Evolutionary conservation across 345 rosid species (phyloP).

Genomic region (Moringa oleifera): DNA sequence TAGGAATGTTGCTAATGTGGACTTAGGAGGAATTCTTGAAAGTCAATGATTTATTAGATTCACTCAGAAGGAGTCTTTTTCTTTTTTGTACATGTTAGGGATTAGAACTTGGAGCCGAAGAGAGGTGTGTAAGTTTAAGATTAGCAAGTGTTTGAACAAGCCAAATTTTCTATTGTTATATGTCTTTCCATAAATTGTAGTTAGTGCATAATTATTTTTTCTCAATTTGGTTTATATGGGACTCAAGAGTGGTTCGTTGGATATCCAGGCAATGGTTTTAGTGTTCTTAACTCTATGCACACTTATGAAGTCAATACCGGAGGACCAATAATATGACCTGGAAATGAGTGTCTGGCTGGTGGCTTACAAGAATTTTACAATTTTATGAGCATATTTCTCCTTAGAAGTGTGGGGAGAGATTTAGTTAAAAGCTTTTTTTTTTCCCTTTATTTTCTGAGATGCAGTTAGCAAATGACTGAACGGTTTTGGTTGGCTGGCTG

Average conservation of each 20-base stretch:
- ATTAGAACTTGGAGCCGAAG: background rate
- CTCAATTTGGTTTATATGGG: background rate
- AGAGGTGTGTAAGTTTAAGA: background rate
- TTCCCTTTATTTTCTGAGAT: background rate
- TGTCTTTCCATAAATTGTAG: background rate
- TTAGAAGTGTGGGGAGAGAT: background rate
- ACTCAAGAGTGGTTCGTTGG: too few species aligned
- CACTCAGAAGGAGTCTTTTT: background rate
- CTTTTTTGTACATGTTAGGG: background rate
- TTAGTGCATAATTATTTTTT: background rate
- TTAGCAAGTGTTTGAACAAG: background rate
- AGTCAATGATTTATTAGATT: background rate
- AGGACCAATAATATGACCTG: background rate
- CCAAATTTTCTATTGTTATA: background rate
- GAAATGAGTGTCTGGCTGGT: background rate
- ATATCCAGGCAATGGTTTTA: background rate
- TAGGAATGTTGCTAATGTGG: too few species aligned
- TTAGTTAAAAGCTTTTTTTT: background rate
- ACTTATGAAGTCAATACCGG: background rate
- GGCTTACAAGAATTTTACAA: background rate
- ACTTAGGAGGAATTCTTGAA: background rate
- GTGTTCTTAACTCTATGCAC: background rate
- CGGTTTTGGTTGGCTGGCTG: background rate
- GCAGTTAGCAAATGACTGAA: background rate
- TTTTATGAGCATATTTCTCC: background rate